Evolutionary conservation across 805 yeast species (phyloP), one percentile per base, ranked within the genome.

Genomic region (Candida tallmaniae): DNA sequence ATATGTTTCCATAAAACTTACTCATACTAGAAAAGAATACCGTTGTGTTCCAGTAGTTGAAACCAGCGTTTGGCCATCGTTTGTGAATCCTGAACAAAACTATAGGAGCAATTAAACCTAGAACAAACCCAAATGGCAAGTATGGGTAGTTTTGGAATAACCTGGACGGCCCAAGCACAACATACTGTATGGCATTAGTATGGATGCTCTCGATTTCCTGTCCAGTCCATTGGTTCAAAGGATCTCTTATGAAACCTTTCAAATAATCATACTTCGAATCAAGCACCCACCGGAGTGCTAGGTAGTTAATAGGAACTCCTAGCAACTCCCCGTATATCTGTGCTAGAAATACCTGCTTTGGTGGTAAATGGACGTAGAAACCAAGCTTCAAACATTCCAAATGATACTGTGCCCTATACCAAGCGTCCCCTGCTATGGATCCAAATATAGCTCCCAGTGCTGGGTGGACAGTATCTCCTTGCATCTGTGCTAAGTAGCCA

Each of bases 311-410:
- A 4, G 78, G 74, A n/a, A 71, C 68, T 6, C 78, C 78, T 17
- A 75, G 51, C 11, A 71, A 33, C 41, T 73, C 76, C 1, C 80
- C 80, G 44, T 67, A 61, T 4, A 74, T 42, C 44, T 75, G 80
- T 0, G 75, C 70, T 27, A 70, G 54, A 40, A 76, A 75, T 6
- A 74, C 70, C 2, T 60, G 50, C 23, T 55, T 61, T 1, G 80
- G 80, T 0, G 79, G 77, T 11, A 75, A 47, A 41, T 69, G 69
- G 50, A 69, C 73, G 53, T 75, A 75, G 42, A 72, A 71, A 1
- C 78, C 80, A 5, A 74, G 53, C 42, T 73, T 68, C 40, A 48
- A 27, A 29, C 50, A 34, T 27, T 47, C 49, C 11, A 48, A 29
- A 32, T 47, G 51, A 34, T 50, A 68, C 42, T 72, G 76, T 0